These are phyloP conservation scores for Phoenix dactylifera DNA, from an alignment of 176 grass and related monocot species.

Conservation along the genomic window DNA sequence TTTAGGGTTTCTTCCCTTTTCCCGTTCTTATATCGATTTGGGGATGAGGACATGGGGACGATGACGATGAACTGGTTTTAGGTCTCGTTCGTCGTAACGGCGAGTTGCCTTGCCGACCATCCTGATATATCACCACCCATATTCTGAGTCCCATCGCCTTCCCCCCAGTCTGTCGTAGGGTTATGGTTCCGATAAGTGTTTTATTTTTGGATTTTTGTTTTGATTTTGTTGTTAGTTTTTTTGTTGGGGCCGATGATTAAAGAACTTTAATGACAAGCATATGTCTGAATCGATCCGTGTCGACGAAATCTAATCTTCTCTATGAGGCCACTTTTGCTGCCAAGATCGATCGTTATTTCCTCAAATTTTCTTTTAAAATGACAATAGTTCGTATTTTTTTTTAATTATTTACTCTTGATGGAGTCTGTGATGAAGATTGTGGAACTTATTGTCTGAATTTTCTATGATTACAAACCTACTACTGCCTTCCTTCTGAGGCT, in stretches of 20 bases:
- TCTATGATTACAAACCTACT: background rate
- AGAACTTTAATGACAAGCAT: slow-evolving; percentile 26
- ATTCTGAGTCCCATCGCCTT: slow-evolving; percentile 14
- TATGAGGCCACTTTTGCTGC: slow-evolving; percentile 23
- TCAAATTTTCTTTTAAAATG: background rate
- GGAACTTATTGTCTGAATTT: slow-evolving; percentile 37
- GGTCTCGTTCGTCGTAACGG: slow-evolving; percentile 39
- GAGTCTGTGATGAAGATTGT: slow-evolving; percentile 34
- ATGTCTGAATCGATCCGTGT: slow-evolving; percentile 27
- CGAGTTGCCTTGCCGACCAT: slow-evolving; percentile 26
- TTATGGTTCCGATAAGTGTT: no score
- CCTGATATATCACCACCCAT: slow-evolving; percentile 32
- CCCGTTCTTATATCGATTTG: background rate
- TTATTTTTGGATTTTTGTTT: no score
- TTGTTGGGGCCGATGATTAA: slow-evolving; percentile 9
- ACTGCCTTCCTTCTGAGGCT: slow-evolving; percentile 84
- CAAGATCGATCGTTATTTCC: background rate
- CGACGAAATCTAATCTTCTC: slow-evolving; percentile 28
- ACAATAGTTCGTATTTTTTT: background rate
- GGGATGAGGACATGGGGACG: background rate
- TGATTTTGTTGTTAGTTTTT: background rate
- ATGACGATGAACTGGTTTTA: slow-evolving; percentile 22
- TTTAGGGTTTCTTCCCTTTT: background rate
- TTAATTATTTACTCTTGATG: background rate
- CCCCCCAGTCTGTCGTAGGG: no score